These are phyloP conservation scores for Gossypium schwendimanii DNA, from an alignment of 441 rosid species.

Conservation along the genomic window DNA sequence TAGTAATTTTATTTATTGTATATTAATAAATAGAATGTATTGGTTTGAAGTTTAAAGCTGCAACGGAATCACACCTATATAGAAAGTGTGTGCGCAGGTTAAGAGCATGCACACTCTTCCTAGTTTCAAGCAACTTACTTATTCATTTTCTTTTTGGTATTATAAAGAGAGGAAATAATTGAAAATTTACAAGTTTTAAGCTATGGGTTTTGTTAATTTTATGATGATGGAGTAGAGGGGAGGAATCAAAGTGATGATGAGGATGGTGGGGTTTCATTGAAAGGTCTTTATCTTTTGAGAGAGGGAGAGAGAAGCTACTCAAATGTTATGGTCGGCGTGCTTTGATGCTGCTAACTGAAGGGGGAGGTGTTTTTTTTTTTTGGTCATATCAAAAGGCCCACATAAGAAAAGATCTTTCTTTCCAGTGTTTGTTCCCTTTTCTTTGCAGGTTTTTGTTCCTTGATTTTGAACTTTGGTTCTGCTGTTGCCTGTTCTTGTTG, in stretches of 20 bases:
- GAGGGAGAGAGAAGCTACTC: not conserved
- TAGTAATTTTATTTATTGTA: not conserved
- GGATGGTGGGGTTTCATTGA: conserved; percentile 40
- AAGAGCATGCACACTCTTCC: conserved; percentile 64
- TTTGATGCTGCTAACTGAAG: conserved; percentile 41
- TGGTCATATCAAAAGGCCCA: conserved; percentile 33
- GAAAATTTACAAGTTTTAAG: not conserved
- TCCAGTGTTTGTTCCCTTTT: conserved; percentile 21
- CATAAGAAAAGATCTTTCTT: conserved; percentile 35
- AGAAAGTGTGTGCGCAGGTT: conserved; percentile 65
- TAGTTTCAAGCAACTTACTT: conserved; percentile 34
- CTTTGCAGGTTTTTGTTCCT: conserved; percentile 51
- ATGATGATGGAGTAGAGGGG: conserved; percentile 6
- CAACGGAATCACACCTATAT: conserved; percentile 67
- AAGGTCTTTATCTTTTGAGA: conserved; percentile 44
- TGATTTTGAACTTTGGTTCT: conserved; percentile 34
- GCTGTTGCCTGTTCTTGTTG: not conserved
- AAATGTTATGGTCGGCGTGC: conserved; percentile 46
- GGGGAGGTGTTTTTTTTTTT: conserved; percentile 10
- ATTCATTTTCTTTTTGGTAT: not conserved
- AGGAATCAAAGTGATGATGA: conserved; percentile 37
- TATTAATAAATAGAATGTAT: not conserved
- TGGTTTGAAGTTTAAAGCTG: conserved; percentile 60
- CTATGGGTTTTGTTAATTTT: conserved; percentile 9
- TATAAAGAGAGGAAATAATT: not conserved